phyloP scores from a whole-genome alignment of 2,329 filamentous ascomycete genomes.

The Hypoxylon sp. region DNA sequence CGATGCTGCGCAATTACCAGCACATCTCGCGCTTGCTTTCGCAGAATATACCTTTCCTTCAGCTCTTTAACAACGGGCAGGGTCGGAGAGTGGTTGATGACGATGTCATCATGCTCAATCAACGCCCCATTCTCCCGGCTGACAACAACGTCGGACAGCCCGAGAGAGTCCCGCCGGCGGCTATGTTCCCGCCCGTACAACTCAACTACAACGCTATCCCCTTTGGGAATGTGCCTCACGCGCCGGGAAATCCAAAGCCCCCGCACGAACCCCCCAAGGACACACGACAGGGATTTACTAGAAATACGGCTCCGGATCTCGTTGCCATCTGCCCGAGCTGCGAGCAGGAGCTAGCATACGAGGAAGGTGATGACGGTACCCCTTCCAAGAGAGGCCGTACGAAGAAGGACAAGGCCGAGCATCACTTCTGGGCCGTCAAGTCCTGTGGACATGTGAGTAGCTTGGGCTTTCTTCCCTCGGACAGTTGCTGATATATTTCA shows the following conservation, averaged over 20 bases:
- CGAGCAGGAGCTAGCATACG: slow-evolving; percentile 80
- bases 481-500: slow-evolving; percentile 45
- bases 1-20: slow-evolving; percentile 5
- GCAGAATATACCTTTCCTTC: slow-evolving; percentile 36
- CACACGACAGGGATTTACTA: slow-evolving; percentile 79
- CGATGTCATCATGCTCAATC: slow-evolving; percentile 39
- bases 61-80: slow-evolving; percentile 18
- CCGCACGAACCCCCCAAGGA: slow-evolving; percentile 70
- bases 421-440: slow-evolving; percentile 92
- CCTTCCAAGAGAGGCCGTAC: slow-evolving; percentile 53
- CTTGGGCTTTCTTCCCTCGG: not conserved
- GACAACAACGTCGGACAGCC: not conserved
- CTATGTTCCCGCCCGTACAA: slow-evolving; percentile 27
- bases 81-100: slow-evolving; percentile 23
- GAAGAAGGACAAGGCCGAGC: slow-evolving; percentile 67
- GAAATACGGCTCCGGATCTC: slow-evolving; percentile 75
- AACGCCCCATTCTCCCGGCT: slow-evolving; percentile 27
- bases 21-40: slow-evolving; percentile 26
- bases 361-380: slow-evolving; percentile 55
- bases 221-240: slow-evolving; percentile 27
- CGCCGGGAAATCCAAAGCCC: slow-evolving; percentile 49
- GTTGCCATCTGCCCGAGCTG: slow-evolving; percentile 87
- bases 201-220: slow-evolving; percentile 41
- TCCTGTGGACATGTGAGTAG: slow-evolving; percentile 84
- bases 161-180: not conserved